A percentile compares a stretch with the other conserved stretches of the same genome.
Evolutionary conservation across 2,329 filamentous ascomycete species (phyloP).

Genomic region (Cladobotryum mycophilum): DNA sequence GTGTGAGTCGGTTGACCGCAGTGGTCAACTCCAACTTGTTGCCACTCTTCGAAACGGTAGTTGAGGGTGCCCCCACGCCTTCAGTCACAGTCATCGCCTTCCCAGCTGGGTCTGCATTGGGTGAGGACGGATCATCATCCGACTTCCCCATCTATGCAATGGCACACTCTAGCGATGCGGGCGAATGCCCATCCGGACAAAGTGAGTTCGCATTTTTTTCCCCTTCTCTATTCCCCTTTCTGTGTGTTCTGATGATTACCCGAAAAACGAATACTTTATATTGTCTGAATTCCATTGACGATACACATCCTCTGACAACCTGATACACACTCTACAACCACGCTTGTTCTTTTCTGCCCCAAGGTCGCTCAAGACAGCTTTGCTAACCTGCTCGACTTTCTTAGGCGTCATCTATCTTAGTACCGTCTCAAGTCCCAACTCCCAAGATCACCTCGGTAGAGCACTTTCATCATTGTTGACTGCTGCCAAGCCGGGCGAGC

Average conservation of each 20-base stretch:
- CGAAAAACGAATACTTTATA: constrained; percentile 89
- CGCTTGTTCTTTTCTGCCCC: not conserved
- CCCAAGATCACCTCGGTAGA: constrained; percentile 31
- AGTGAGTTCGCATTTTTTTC: constrained; percentile 63
- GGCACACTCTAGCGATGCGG: constrained; percentile 82
- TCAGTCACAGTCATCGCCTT: constrained; percentile 67
- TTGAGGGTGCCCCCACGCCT: constrained; percentile 70
- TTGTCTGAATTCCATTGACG: constrained; percentile 95
- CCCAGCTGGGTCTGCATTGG: constrained; percentile 44
- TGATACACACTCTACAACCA: constrained; percentile 51
- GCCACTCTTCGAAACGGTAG: constrained; percentile 60
- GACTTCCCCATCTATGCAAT: constrained; percentile 51
- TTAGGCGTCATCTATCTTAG: constrained; percentile 31
- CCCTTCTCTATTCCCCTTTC: constrained; percentile 1
- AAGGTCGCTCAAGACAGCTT: too few species aligned
- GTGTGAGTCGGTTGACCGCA: constrained; percentile 56
- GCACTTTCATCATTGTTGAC: constrained; percentile 38
- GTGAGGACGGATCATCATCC: constrained; percentile 26
- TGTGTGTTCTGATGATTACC: constrained; percentile 74
- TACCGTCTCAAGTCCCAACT: constrained; percentile 28
- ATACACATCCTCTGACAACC: constrained; percentile 81
- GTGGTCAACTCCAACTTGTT: constrained; percentile 62
- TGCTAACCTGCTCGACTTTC: too few species aligned
- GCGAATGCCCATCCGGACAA: constrained; percentile 83
- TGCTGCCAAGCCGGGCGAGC: constrained; percentile 22